These are phyloP conservation scores for Corymbia calophylla DNA, from an alignment of 441 rosid genomes.

Conservation along the genomic window DNA sequence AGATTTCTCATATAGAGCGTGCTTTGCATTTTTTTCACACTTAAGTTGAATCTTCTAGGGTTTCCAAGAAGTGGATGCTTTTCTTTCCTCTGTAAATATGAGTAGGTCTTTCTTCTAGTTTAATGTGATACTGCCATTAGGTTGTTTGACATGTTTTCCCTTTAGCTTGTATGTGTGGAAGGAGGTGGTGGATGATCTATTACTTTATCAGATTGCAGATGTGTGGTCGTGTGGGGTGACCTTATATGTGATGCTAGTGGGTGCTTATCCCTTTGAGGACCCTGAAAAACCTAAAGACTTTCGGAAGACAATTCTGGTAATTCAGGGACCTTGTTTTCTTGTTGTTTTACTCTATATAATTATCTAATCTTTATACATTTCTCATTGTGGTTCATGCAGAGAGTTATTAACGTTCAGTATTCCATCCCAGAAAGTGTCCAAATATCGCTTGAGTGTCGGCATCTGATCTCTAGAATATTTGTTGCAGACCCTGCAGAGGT, in stretches of 20 bases:
- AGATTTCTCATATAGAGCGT: not conserved
- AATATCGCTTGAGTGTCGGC: conserved; percentile 47
- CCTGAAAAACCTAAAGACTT: conserved; percentile 60
- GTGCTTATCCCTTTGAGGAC: conserved; percentile 71
- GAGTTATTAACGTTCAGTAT: conserved; percentile 55
- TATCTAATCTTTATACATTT: not conserved
- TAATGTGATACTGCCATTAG: not conserved
- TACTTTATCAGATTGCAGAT: conserved; percentile 51
- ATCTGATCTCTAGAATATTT: conserved; percentile 59
- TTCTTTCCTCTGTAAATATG: not conserved
- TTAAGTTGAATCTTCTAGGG: not conserved
- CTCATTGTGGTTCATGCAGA: conserved; percentile 20
- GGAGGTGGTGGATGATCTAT: not conserved
- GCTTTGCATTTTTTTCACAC: not conserved
- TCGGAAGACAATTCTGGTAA: conserved; percentile 53
- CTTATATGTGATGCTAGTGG: conserved; percentile 66
- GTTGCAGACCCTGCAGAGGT: conserved; percentile 52
- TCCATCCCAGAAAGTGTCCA: conserved; percentile 46
- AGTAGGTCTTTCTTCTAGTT: not conserved
- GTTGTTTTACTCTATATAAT: not conserved
- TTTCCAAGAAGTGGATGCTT: not conserved
- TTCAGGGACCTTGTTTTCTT: not conserved
- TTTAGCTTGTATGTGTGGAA: not conserved
- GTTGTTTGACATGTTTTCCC: not conserved
- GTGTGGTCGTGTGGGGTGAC: conserved; percentile 81